Base-by-base conservation (phyloP, 2,329 filamentous ascomycete genomes). In the Zelopaecilomyces penicillatus region DNA sequence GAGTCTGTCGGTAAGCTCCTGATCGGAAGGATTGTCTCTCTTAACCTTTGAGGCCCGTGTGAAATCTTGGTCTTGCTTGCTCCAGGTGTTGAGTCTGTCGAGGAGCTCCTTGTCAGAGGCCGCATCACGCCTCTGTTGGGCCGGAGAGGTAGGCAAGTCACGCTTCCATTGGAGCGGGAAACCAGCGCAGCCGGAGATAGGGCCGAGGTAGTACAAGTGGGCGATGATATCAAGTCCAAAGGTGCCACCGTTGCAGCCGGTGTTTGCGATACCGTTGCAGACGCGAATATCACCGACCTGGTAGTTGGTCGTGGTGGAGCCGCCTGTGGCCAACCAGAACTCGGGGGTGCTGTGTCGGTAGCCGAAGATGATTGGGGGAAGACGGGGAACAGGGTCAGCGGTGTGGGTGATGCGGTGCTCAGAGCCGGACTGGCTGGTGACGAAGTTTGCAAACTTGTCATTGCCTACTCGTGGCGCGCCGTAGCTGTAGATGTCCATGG, bases 271-370 rank as follows among this genome's bases (percentile, higher is more conserved):
- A 48, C 77, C 77, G 10, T 58, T 46, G 63, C 76, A 80, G 27
- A 72, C 60, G 41, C 63, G 53, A 52, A 80, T 54, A 40, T 73
- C 65, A 4, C 39, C 44, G 30, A 68, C 50, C 9, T 52, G 49
- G 54, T 73, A 73, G 49, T 62, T 52, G 34, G 59, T 52, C 5
- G 61, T 64, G 41, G 50, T 55, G 11, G 58, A 51, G 3, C 42
- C 42, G 11, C 67, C 67, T 30, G 54, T 57, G 6, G 65, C 58
- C 32, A 84, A 66, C 72, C 77, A 87, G 64, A 80, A 86, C 68
- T 88, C 85, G 1, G 83, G 82, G 11, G 70, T 76, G n/a, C 78
- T 75, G 61, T 87, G 84, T 34, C 73, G 66, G 66, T 80, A 88
- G 31, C 75, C 75, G 42, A 83, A 60, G 38, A 75, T 42, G 46